Percentiles rank a stretch among this genome's conserved stretches.
These are phyloP conservation scores for Quambalaria eucalypti DNA, from an alignment of 1,284 basidiomycete genomes.

Conservation along the genomic window DNA sequence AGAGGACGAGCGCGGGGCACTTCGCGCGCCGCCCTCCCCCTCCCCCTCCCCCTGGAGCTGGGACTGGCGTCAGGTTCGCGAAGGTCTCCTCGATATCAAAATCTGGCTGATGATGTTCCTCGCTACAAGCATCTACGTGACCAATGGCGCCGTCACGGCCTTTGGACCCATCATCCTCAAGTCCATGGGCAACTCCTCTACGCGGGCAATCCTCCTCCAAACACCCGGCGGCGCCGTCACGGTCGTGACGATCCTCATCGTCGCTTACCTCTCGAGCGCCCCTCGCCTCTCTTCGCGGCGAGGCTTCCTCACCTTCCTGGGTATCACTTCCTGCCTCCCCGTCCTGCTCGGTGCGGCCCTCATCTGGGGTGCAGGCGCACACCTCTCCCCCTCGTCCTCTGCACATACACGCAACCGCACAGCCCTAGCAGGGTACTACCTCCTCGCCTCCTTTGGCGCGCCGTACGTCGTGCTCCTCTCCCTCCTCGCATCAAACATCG, in stretches of 20 bases:
- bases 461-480: constrained; percentile 52
- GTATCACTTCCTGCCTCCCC: constrained; percentile 51
- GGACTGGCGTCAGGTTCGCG: constrained; percentile 47
- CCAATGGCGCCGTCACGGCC: constrained; percentile 49
- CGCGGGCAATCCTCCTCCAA: constrained; percentile 50
- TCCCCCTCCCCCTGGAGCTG: no score
- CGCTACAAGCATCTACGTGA: constrained; percentile 47
- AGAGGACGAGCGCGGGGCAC: no score
- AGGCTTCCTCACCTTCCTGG: constrained; percentile 48
- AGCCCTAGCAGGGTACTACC: constrained; percentile 52
- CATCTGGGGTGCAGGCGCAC: constrained; percentile 51
- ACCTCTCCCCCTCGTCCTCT: not conserved
- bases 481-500: constrained; percentile 49
- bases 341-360: constrained; percentile 51
- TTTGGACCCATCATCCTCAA: constrained; percentile 52
- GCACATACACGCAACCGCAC: constrained; percentile 48
- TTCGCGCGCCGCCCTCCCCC: constrained; percentile 14
- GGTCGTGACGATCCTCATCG: constrained; percentile 49
- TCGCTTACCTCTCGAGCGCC: constrained; percentile 19
- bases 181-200: constrained; percentile 50
- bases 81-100: constrained; percentile 50
- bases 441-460: constrained; percentile 50
- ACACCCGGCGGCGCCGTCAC: constrained; percentile 49
- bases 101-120: constrained; percentile 51
- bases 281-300: constrained; percentile 20